Percentiles rank a stretch among this genome's conserved stretches.
Evolutionary conservation across 352 stramenopile species (phyloP).

Genomic region (Thraustochytrium sp.): DNA sequence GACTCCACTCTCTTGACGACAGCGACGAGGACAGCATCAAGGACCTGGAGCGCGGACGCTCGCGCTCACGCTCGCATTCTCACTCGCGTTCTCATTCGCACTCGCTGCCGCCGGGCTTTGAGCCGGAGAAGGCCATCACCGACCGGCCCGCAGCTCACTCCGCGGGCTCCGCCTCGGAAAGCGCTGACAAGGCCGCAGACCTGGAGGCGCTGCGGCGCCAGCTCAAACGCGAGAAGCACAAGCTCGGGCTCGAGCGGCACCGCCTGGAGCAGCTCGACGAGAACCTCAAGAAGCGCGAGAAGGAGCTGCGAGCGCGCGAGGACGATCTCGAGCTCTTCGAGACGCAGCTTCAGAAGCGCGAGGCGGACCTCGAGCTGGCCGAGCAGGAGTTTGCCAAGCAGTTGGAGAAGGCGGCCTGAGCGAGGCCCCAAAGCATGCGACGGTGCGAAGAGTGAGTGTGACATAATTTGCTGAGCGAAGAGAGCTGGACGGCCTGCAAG

Average conservation of each 20-base stretch:
- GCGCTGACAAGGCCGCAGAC: background rate
- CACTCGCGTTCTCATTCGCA: no score
- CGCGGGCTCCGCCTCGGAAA: background rate
- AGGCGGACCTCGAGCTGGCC: background rate
- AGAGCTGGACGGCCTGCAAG: no score
- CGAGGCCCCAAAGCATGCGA: no score
- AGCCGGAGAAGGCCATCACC: background rate
- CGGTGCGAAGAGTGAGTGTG: no score
- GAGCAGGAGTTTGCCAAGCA: background rate
- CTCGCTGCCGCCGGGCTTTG: no score
- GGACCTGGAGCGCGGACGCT: background rate
- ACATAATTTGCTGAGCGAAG: no score
- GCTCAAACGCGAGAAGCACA: background rate
- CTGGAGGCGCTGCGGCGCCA: background rate
- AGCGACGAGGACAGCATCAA: background rate
- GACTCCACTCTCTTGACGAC: background rate
- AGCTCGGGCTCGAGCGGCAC: background rate
- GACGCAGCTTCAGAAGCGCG: background rate
- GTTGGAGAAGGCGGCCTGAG: background rate
- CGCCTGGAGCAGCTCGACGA: slow-evolving; percentile 8
- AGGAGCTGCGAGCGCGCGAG: background rate
- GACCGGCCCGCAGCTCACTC: no score
- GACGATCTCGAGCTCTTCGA: background rate
- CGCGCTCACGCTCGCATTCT: background rate
- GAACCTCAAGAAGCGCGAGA: background rate